Evolutionary conservation across 371 early-diverging fungal species (phyloP), one percentile per base, ranked within the genome.

Genomic region (Sporodiniella umbellata): DNA sequence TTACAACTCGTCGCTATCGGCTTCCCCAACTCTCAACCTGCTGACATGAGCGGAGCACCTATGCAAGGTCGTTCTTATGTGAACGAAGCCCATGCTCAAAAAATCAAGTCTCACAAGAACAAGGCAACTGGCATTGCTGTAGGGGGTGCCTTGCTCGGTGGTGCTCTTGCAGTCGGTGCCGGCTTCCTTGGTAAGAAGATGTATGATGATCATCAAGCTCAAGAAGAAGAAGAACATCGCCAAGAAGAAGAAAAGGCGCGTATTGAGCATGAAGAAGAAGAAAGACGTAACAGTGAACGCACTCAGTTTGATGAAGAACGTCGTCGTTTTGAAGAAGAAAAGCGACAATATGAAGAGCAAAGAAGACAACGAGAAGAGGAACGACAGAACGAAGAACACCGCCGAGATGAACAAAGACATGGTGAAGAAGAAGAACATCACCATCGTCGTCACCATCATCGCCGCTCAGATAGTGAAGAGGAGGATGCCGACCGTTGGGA

Each of bases 111-210:
- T 1, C 42, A 63, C 24, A 66, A 70, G 33, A 77, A 70, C 53
- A 80, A 78, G 64, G 70, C 64, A 24, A 45, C 51, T 15, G 78
- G 69, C 28, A 37, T 72, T 19, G 73, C 78, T 56, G 69, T 69
- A 8, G 79, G 73, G 33, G 66, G 68, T 31, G 79, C 70, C n/a
- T 56, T 72, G 28, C 53, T 70, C 1, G 77, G 70, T 46, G 78
- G 70, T 51, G 68, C 70, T 26, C 46, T 78, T n/a, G 75, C 72
- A 30, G 38, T 72, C 2, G 82, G 79, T 47, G 83, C 76, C 33
- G 79, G 76, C 50, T 51, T 75, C 33, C 45, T 79, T 22, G 79
- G 75, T 42, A 68, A 78, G 62, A 79, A 79, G 58, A 30, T 75
- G 12, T 67, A 72, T 18, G 64, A 66, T 24, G 68, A 80, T n/a